phyloP scores from a whole-genome alignment of 2,329 filamentous ascomycete species.

The Botryotinia convoluta region DNA sequence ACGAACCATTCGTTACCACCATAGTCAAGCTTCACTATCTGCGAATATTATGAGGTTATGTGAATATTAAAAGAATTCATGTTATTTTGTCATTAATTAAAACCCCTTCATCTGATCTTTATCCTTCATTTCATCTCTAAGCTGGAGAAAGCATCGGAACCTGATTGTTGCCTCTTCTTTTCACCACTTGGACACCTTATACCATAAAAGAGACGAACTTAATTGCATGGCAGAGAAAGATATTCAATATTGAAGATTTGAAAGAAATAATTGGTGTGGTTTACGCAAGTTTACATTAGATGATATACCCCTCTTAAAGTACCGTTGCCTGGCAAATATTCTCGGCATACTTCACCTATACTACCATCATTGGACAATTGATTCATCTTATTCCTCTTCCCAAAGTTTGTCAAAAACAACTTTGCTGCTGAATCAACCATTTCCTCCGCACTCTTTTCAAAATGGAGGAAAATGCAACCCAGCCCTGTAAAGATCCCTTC shows the following conservation, averaged over 20 bases:
- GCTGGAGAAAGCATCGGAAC: background rate
- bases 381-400: conserved; percentile 17
- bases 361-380: conserved; percentile 1
- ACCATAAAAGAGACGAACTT: background rate
- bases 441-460: conserved; percentile 24
- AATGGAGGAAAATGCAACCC: conserved; percentile 35
- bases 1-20: conserved; percentile 1
- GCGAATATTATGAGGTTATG: background rate
- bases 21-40: conserved; percentile 1
- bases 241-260: background rate
- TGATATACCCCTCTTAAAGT: background rate
- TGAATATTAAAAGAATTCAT: background rate
- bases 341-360: conserved; percentile 13
- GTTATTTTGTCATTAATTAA: conserved; percentile 4
- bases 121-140: conserved; percentile 2
- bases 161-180: background rate
- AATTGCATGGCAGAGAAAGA: background rate
- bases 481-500: conserved; percentile 33
- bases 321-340: conserved; percentile 23
- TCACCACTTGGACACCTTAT: background rate
- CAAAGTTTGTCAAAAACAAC: conserved; percentile 16
- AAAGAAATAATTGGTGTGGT: conserved; percentile 1
- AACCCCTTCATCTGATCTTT: background rate
- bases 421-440: conserved; percentile 17
- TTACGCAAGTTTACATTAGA: background rate